These are phyloP conservation scores for Celoporthe dispersa DNA, from an alignment of 2,329 filamentous ascomycete species.

Conservation along the genomic window DNA sequence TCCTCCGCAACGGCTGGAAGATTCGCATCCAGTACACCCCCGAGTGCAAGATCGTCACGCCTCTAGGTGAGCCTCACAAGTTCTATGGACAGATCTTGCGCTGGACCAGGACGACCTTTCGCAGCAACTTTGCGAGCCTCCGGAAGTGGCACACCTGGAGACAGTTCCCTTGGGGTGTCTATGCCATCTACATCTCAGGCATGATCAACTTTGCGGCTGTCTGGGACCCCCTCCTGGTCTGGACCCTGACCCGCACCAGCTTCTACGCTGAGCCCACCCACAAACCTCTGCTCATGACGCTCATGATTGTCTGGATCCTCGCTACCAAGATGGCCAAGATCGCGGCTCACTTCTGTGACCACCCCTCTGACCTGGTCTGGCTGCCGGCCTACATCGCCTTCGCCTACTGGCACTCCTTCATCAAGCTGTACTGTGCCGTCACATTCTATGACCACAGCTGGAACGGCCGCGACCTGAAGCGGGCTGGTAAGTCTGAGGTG, in stretches of 20 bases:
- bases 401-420: conserved; percentile 59
- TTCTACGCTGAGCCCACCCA: conserved; percentile 26
- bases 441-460: conserved; percentile 55
- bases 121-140: conserved; percentile 58
- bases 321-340: conserved; percentile 63
- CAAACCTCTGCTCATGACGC: background rate
- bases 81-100: conserved; percentile 58
- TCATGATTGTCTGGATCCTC: conserved; percentile 51
- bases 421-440: conserved; percentile 60
- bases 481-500: background rate
- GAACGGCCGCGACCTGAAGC: conserved; percentile 44
- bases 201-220: conserved; percentile 61
- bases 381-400: conserved; percentile 57
- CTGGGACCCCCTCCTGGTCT: conserved; percentile 52
- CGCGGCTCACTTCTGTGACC: conserved; percentile 52
- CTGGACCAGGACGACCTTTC: conserved; percentile 63
- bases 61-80: conserved; percentile 53
- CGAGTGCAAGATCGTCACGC: conserved; percentile 55
- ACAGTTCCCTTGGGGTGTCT: conserved; percentile 55
- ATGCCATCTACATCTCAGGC: conserved; percentile 58
- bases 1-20: conserved; percentile 53
- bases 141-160: conserved; percentile 44
- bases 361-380: conserved; percentile 57
- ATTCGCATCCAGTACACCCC: conserved; percentile 58
- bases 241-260: conserved; percentile 33